Conservation (phyloP, 106 monocot genomes). For the Dioscorea zingiberensis region DNA sequence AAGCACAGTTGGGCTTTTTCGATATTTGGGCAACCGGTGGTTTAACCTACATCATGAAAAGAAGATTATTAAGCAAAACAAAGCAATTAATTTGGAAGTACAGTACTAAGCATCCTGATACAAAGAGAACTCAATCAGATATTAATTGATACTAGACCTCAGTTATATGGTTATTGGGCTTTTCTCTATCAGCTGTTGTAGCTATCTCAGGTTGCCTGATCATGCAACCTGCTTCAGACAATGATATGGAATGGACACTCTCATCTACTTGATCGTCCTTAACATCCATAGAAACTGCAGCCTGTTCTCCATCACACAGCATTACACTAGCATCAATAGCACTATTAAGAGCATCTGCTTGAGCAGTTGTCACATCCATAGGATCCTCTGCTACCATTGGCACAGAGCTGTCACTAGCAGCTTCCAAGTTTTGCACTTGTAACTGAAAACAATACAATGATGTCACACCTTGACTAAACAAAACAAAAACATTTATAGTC, state of each 20-base stretch:
- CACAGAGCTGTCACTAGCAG: background rate
- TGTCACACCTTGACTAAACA: background rate
- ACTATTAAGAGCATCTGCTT: slow-evolving; percentile 9
- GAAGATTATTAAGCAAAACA: background rate
- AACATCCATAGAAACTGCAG: no score
- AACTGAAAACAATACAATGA: slow-evolving; percentile 13
- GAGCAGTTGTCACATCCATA: slow-evolving; percentile 13
- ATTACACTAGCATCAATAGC: background rate
- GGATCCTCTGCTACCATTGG: background rate
- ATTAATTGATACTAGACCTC: background rate
- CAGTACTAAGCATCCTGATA: background rate
- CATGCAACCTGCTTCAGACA: slow-evolving; percentile 4
- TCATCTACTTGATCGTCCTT: slow-evolving; percentile 3
- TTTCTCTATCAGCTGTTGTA: slow-evolving; percentile 15
- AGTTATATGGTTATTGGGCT: background rate
- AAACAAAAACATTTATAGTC: background rate
- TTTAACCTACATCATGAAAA: slow-evolving; percentile 26
- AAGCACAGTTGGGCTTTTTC: slow-evolving; percentile 52
- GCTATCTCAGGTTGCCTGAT: background rate
- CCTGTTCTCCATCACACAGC: background rate
- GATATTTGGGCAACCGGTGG: slow-evolving; percentile 41
- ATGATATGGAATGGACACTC: background rate
- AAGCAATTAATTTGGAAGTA: no score
- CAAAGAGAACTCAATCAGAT: background rate
- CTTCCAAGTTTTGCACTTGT: slow-evolving; percentile 6